A percentile compares a stretch with the other conserved stretches of the same genome.
These are phyloP conservation scores for Selaginella moellendorffii DNA, from an alignment of 75 land plant species.

Conservation along the genomic window DNA sequence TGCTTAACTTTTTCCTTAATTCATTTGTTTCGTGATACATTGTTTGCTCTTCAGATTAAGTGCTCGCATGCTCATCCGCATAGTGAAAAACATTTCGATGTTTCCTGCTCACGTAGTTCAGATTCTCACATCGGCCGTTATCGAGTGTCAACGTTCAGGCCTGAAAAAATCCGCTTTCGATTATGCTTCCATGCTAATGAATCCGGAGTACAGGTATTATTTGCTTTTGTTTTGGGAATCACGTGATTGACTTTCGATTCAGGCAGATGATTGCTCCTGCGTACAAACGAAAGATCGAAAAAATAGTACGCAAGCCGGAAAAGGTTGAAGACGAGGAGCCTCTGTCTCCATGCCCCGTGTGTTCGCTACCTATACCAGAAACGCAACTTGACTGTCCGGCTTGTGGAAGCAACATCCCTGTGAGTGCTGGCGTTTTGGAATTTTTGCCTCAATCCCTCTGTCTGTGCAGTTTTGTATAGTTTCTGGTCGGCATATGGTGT, in stretches of 20 bases:
- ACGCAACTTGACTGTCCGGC: slow-evolving; percentile 26
- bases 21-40: background rate
- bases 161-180: slow-evolving; percentile 23
- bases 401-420: slow-evolving; percentile 19
- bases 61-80: slow-evolving; percentile 21
- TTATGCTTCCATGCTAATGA: slow-evolving; percentile 28
- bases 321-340: slow-evolving; percentile 22
- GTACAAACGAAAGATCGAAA: slow-evolving; percentile 24
- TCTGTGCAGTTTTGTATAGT: slow-evolving; percentile 22
- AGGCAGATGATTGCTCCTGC: slow-evolving; percentile 15
- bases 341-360: slow-evolving; percentile 26
- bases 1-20: no score
- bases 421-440: background rate
- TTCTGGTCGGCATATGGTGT: slow-evolving; percentile 30
- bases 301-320: slow-evolving; percentile 24
- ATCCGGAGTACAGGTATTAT: slow-evolving; percentile 20
- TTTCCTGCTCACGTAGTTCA: slow-evolving; percentile 30
- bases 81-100: slow-evolving; percentile 20
- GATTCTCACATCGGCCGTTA: slow-evolving; percentile 26
- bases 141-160: slow-evolving; percentile 29
- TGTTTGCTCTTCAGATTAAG: slow-evolving; percentile 16
- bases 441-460: background rate
- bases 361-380: slow-evolving; percentile 18
- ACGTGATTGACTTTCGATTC: no score
- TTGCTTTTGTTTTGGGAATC: background rate